A percentile compares a stretch with the other conserved stretches of the same genome.
Evolutionary conservation across 192 early-diverging fungal species (phyloP).

Genomic region (Rhizoclosmatium sp.): DNA sequence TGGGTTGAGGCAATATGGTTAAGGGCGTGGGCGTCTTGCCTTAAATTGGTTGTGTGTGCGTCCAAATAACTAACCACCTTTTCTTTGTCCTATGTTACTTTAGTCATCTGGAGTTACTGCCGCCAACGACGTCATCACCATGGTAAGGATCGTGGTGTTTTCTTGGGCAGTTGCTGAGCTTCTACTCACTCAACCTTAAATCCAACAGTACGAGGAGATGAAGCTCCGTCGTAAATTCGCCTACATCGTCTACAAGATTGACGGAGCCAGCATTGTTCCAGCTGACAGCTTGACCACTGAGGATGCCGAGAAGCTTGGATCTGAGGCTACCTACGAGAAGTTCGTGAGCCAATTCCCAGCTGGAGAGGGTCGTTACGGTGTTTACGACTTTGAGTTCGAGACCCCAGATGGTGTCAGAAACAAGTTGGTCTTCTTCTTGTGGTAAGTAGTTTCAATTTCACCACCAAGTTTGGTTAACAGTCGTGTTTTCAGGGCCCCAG

Average conservation of each 20-base stretch:
- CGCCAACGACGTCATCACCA: slow-evolving; percentile 7
- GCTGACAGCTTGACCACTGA: slow-evolving; percentile 47
- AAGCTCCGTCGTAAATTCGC: slow-evolving; percentile 75
- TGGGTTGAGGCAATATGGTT: no score
- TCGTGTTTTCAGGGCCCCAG: slow-evolving; percentile 70
- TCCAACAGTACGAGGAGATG: slow-evolving; percentile 64
- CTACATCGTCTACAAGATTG: slow-evolving; percentile 84
- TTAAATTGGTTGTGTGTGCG: neutral
- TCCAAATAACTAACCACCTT: neutral
- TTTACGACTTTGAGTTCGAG: slow-evolving; percentile 85
- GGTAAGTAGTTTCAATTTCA: slow-evolving; percentile 57
- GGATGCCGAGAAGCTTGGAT: slow-evolving; percentile 39
- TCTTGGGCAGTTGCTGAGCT: neutral
- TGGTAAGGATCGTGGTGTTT: neutral
- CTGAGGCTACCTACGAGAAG: slow-evolving; percentile 61
- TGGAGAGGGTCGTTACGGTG: slow-evolving; percentile 45
- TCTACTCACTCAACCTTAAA: neutral
- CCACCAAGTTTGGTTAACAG: neutral
- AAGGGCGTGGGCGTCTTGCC: neutral
- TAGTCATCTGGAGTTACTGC: slow-evolving; percentile 29
- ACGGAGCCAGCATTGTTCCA: slow-evolving; percentile 71
- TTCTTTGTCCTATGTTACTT: neutral
- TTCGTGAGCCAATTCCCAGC: slow-evolving; percentile 71
- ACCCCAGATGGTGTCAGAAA: slow-evolving; percentile 73
- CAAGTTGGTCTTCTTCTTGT: slow-evolving; percentile 89